A percentile compares a stretch with the other conserved stretches of the same genome.
Conservation (phyloP, 345 rosid species). For the Brassica nigra region DNA sequence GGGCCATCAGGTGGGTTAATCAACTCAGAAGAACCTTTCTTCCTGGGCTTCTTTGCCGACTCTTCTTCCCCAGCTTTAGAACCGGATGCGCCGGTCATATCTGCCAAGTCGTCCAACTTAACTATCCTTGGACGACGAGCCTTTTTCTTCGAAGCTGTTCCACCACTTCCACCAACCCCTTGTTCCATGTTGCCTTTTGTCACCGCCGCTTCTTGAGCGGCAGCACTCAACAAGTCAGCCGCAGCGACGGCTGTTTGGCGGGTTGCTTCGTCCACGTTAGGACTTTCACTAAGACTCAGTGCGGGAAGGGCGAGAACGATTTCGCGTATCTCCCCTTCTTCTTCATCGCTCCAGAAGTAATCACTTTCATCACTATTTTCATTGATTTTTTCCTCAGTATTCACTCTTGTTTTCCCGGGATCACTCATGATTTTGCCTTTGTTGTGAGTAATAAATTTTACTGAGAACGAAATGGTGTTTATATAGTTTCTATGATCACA, state of each 20-base stretch:
- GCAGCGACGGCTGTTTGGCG: background rate
- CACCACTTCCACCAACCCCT: background rate
- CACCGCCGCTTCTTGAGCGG: background rate
- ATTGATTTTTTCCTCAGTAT: background rate
- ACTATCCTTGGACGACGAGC: background rate
- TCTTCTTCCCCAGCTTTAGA: background rate
- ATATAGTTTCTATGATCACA: constrained; percentile 5
- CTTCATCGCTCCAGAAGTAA: background rate
- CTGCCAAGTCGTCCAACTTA: background rate
- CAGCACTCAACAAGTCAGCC: background rate
- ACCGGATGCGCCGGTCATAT: background rate
- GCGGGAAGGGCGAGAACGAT: constrained; percentile 17
- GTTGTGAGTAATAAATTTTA: background rate
- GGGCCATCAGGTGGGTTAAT: background rate
- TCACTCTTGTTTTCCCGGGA: background rate
- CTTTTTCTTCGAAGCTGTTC: background rate
- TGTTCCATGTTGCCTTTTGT: background rate
- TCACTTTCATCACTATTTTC: background rate
- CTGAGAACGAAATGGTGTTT: background rate
- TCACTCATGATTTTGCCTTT: constrained; percentile 3
- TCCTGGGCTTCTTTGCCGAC: background rate
- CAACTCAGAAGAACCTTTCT: background rate
- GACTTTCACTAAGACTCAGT: background rate
- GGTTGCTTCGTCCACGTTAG: background rate
- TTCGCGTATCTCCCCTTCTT: background rate